Evolutionary conservation across 2,329 filamentous ascomycete genomes (phyloP).

Genomic region (Immersiporthe knoxdaviesiana): DNA sequence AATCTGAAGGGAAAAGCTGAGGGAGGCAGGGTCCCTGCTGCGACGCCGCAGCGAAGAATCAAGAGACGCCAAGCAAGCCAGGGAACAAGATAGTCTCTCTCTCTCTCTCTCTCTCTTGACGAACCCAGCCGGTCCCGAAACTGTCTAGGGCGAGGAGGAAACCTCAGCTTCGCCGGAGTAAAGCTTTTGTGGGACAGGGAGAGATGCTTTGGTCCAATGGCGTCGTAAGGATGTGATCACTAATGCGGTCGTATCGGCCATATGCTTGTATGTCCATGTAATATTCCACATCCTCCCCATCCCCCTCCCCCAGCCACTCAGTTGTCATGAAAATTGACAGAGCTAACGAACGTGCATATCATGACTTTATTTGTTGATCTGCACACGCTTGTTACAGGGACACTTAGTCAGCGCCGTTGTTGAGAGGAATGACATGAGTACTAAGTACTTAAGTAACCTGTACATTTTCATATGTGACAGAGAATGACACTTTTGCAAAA

Average conservation of each 20-base stretch:
- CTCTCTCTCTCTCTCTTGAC: too few relatives aligned
- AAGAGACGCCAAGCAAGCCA: background rate
- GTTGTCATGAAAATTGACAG: too few relatives aligned
- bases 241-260: background rate
- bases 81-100: background rate
- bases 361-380: background rate
- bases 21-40: background rate
- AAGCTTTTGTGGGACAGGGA: background rate
- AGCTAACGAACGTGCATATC: background rate
- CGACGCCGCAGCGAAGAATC: background rate
- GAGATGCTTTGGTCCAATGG: background rate
- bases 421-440: background rate
- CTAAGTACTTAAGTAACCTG: too few relatives aligned
- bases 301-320: too few relatives aligned
- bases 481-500: background rate
- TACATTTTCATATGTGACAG: background rate
- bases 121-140: background rate
- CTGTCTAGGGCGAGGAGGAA: background rate
- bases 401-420: background rate
- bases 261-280: background rate
- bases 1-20: slow-evolving; percentile 3
- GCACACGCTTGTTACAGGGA: background rate
- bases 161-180: background rate
- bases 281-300: too few relatives aligned
- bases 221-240: background rate